These are phyloP conservation scores for Mycena capillaripes DNA, from an alignment of 768 basidiomycete species.

Conservation along the genomic window DNA sequence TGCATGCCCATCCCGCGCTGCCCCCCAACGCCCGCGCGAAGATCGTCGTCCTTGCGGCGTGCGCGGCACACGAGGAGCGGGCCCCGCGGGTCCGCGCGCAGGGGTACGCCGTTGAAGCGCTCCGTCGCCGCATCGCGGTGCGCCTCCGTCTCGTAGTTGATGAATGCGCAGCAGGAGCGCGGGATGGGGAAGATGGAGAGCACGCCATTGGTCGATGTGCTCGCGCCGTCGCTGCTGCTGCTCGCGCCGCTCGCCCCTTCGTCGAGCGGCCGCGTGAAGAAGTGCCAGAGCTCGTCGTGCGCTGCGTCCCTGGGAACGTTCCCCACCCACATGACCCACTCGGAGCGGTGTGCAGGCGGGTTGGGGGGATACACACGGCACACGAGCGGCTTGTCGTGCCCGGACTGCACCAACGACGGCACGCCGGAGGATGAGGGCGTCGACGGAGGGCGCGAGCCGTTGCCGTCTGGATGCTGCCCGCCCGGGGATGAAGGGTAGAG, in stretches of 20 bases:
- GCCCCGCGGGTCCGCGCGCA: too few species aligned
- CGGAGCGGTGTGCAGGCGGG: too few species aligned
- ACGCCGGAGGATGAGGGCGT: too few species aligned
- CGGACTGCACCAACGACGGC: too few species aligned
- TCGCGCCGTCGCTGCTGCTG: neutral
- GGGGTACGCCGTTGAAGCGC: too few species aligned
- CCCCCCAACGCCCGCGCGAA: too few species aligned
- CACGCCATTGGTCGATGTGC: conserved; percentile 55
- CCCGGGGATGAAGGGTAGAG: conserved; percentile 49
- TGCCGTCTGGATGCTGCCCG: neutral
- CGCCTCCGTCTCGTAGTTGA: conserved; percentile 72
- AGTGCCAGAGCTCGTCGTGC: conserved; percentile 88
- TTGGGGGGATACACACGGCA: too few species aligned
- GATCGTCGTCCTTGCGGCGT: too few species aligned
- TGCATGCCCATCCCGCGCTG: too few species aligned
- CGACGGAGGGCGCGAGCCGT: conserved; percentile 1
- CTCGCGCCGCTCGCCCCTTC: neutral
- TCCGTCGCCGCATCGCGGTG: too few species aligned
- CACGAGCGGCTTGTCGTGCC: too few species aligned
- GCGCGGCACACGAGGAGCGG: too few species aligned
- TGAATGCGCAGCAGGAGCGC: conserved; percentile 95
- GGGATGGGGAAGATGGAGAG: conserved; percentile 92
- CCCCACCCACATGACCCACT: conserved; percentile 97
- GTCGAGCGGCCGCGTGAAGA: conserved; percentile 68
- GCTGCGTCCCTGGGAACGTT: conserved; percentile 90